Base-by-base conservation (phyloP, 805 yeast species). In the Cyberlindnera mrakii region DNA sequence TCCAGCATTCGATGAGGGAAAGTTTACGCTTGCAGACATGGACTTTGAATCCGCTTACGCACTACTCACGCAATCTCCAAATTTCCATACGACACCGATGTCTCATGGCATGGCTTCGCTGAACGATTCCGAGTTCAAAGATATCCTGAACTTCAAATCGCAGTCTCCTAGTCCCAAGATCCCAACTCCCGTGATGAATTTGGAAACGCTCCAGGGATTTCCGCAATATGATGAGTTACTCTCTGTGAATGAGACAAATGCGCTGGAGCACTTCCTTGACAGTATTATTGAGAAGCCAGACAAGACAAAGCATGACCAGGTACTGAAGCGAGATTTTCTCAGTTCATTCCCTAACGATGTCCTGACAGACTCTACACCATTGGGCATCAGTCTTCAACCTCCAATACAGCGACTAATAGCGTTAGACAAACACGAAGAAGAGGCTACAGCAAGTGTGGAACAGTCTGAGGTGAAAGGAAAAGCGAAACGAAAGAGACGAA, bases 11-110 rank as follows among this genome's bases (percentile, higher is more conserved):
- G 17, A 9, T 11, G 46, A 45, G 23, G 43, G 32, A 1, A 44
- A 42, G 30, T 11, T 44, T 18, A 43, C 45, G 30, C 35, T 53
- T 11, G 40, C 51, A 1, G 55, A 57, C n/a, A 43, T 58, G 51
- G 62, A 58, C 36, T 58, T 58, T 36, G 62, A 58, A 20, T 36
- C 56, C 1, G 62, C 62, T 1, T 58, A 58, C 45, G 60, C 57
- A 1, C 39, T 58, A 3, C 35, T 58, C n/a, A 55, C 58, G 5
- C 50, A 48, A 35, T 48, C 58, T 2, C 60, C 58, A 4, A 42
- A 39, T 10, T 45, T 45, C 36, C 43, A 44, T 25, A 33, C 42
- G 5, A 33, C 41, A 16, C 48, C 45, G 8, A 9, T 35, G 9
- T 15, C 43, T 33, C 27, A 33, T 39, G 19, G 30, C 30, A 5